Evolutionary conservation across 345 rosid species (phyloP), one percentile per base, ranked within the genome.

Genomic region (Turnera subulata): DNA sequence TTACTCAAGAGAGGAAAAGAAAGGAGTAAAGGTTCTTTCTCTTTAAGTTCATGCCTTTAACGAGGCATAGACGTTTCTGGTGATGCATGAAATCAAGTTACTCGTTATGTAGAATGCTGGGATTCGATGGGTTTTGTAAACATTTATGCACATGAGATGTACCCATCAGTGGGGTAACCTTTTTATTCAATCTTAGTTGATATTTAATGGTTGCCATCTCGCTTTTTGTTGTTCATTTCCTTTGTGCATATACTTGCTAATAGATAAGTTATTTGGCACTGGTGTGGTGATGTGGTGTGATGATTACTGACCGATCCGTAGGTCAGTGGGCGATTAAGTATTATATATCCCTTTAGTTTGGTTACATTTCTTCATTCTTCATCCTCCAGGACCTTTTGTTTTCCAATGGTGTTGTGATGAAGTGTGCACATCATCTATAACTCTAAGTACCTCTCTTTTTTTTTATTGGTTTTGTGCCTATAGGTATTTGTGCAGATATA

Each of bases 401-500:
- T 29, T 29, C 4, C 35, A 29, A 29, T 29, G 35, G 35, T 29
- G 35, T 29, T 29, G 35, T n/a, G n/a, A n/a, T n/a, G n/a, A n/a
- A n/a, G n/a, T n/a, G n/a, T n/a, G n/a, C n/a, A n/a, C n/a, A n/a
- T 8, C 8, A 29, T 29, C 8, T 4, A 29, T 29, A 29, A 29
- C 35, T 29, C 35, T 29, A 8, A 29, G 35, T 29, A 29, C 5
- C 35, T 29, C 35, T 17, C 43, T 37, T 51, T 39, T 12, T 39
- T 12, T 17, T 40, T 39, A 20, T 40, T 46, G 19, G 59, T 52
- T 72, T 57, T 2, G 38, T 64, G 24, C 50, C 54, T 70, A 35
- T 58, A 94, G 99, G 91, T 46, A 86, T 90, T 69, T 90, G 95
- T 64, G 76, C 93, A 23, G 95, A 88, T 67, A 79, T 94, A 78